Conservation (phyloP, 371 early-diverging fungal species). For the Actinomucor elegans region DNA sequence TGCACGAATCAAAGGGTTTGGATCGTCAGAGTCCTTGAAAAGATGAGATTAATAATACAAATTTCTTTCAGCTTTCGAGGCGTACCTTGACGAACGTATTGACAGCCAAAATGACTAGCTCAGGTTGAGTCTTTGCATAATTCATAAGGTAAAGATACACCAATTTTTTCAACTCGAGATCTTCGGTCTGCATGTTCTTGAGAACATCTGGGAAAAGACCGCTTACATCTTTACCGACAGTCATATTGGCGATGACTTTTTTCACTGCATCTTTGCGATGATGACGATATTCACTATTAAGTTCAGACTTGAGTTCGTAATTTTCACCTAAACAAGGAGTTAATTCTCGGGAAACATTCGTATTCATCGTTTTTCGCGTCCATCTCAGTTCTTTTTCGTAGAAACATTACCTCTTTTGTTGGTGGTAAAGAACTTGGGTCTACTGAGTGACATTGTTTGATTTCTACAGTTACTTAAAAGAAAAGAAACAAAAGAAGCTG, state of each 20-base stretch:
- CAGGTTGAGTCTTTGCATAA: slow-evolving; percentile 96
- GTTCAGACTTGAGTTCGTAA: slow-evolving; percentile 92
- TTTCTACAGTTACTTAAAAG: too few relatives aligned
- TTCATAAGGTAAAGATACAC: slow-evolving; percentile 89
- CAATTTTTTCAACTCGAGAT: slow-evolving; percentile 95
- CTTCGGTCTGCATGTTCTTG: slow-evolving; percentile 99
- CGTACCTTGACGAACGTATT: slow-evolving; percentile 94
- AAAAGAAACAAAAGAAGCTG: too few relatives aligned
- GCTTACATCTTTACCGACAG: slow-evolving; percentile 87
- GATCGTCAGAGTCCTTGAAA: slow-evolving; percentile 89
- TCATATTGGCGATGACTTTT: slow-evolving; percentile 94
- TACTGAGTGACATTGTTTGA: slow-evolving; percentile 25
- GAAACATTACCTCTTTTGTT: slow-evolving; percentile 58
- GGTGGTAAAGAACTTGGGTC: slow-evolving; percentile 63
- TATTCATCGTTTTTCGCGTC: not conserved
- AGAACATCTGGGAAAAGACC: slow-evolving; percentile 93
- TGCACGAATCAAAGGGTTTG: slow-evolving; percentile 93
- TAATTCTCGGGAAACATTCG: not conserved
- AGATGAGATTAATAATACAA: not conserved
- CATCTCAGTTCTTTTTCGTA: not conserved
- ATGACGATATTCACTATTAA: slow-evolving; percentile 95
- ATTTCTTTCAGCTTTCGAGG: not conserved
- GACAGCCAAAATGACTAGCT: slow-evolving; percentile 95
- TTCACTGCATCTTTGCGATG: slow-evolving; percentile 96
- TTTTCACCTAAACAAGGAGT: slow-evolving; percentile 77